A percentile compares a stretch with the other conserved stretches of the same genome.
Evolutionary conservation across 768 basidiomycete genomes (phyloP).

Genomic region (Gautieria morchelliformis): DNA sequence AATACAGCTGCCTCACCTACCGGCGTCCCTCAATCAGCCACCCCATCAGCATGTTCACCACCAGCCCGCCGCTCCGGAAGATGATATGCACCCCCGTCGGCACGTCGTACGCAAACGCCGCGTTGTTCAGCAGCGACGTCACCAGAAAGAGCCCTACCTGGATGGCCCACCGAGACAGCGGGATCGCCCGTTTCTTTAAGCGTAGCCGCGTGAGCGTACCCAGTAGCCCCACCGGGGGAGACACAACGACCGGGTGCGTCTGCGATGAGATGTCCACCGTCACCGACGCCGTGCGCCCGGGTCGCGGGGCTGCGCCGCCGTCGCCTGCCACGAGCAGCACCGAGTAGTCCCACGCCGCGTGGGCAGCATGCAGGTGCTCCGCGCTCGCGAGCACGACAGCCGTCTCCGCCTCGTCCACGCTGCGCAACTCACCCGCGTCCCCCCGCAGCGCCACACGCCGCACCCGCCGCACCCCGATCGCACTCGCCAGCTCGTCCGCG

Average conservation of each 20-base stretch:
- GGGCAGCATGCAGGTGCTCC: not conserved
- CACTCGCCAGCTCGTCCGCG: not conserved
- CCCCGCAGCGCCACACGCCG: slow-evolving; percentile 2
- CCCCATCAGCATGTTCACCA: slow-evolving; percentile 76
- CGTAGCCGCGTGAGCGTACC: slow-evolving; percentile 15
- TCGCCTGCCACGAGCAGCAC: not conserved
- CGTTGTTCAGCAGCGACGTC: slow-evolving; percentile 80
- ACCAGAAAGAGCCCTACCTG: slow-evolving; percentile 78
- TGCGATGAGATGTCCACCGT: not conserved
- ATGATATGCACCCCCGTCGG: slow-evolving; percentile 94
- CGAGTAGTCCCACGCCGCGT: not conserved
- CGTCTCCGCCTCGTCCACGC: not conserved
- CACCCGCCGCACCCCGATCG: slow-evolving; percentile 11
- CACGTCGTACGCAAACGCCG: slow-evolving; percentile 78
- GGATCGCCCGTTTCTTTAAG: slow-evolving; percentile 56
- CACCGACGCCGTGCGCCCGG: not conserved
- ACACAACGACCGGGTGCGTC: slow-evolving; percentile 13
- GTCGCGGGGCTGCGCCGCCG: too few relatives aligned
- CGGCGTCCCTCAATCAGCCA: slow-evolving; percentile 55
- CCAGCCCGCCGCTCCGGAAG: slow-evolving; percentile 81
- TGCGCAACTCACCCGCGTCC: not conserved
- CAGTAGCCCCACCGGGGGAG: not conserved
- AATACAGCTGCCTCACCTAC: slow-evolving; percentile 26
- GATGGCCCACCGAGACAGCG: slow-evolving; percentile 59
- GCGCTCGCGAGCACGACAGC: not conserved